Conservation (phyloP, 176 grass and related monocot genomes). For the Zoysia pacifica region DNA sequence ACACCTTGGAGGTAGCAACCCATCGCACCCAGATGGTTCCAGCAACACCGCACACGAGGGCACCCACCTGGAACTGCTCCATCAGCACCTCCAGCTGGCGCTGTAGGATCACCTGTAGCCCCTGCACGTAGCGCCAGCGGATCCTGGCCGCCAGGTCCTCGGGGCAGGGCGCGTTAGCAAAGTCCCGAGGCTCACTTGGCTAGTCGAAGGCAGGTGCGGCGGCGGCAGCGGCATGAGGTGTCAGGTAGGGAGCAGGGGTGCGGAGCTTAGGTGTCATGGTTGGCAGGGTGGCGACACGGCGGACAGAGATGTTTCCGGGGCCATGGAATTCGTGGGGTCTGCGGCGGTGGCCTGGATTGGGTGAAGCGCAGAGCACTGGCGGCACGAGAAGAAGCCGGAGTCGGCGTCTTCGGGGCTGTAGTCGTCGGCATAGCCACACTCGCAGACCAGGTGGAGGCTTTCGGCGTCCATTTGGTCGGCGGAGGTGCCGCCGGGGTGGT, state of each 20-base stretch:
- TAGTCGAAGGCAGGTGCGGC: slow-evolving; percentile 25
- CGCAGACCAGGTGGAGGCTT: slow-evolving; percentile 45
- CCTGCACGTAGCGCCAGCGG: slow-evolving; percentile 59
- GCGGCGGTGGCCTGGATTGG: slow-evolving; percentile 52
- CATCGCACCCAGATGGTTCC: slow-evolving; percentile 64
- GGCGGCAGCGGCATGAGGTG: not conserved
- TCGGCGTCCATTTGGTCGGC: not conserved
- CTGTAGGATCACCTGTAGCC: slow-evolving; percentile 79
- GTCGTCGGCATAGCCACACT: slow-evolving; percentile 16
- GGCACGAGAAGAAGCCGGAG: slow-evolving; percentile 64
- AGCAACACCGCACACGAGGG: slow-evolving; percentile 57
- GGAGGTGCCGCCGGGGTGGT: slow-evolving; percentile 10
- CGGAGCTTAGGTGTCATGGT: slow-evolving; percentile 18
- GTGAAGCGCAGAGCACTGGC: slow-evolving; percentile 47
- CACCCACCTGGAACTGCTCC: slow-evolving; percentile 58
- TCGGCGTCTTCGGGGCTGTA: slow-evolving; percentile 46
- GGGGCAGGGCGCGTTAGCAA: slow-evolving; percentile 4
- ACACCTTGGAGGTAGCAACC: slow-evolving; percentile 55
- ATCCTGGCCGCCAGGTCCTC: slow-evolving; percentile 38
- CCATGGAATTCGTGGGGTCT: slow-evolving; percentile 38
- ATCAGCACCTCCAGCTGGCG: slow-evolving; percentile 70
- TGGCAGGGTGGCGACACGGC: slow-evolving; percentile 24
- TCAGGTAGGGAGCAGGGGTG: slow-evolving; percentile 16
- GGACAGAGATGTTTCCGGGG: slow-evolving; percentile 10
- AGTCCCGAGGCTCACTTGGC: slow-evolving; percentile 48